phyloP scores from a whole-genome alignment of 139 green algal species.

The Chlamydomonas schloesseri region DNA sequence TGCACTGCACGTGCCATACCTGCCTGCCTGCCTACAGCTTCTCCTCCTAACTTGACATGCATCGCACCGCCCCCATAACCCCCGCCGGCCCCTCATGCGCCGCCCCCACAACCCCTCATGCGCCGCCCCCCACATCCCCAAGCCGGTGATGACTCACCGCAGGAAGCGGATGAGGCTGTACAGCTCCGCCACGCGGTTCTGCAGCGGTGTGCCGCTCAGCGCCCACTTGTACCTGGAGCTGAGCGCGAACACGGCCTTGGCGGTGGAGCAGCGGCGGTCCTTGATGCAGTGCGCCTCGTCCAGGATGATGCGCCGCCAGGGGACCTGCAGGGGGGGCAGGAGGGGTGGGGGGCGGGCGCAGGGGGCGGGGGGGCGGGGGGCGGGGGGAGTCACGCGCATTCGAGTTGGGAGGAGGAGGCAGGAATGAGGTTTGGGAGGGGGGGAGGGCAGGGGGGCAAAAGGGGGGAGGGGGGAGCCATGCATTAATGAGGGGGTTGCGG shows the following conservation, averaged over 20 bases:
- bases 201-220: conserved; percentile 87
- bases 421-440: not conserved
- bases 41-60: too few species aligned
- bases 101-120: too few species aligned
- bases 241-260: conserved; percentile 90
- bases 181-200: conserved; percentile 94
- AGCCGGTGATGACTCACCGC: too few species aligned
- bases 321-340: conserved; percentile 54
- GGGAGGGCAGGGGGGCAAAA: not conserved
- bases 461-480: too few species aligned
- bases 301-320: conserved; percentile 89
- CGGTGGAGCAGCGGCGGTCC: conserved; percentile 83
- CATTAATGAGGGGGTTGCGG: too few species aligned
- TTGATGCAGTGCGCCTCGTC: conserved; percentile 96
- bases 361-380: not conserved
- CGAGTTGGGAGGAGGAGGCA: not conserved
- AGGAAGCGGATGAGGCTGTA: conserved; percentile 94
- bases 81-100: too few species aligned
- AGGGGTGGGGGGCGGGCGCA: not conserved
- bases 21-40: too few species aligned
- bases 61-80: too few species aligned
- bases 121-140: too few species aligned
- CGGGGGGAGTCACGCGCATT: not conserved
- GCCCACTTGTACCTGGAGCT: conserved; percentile 80
- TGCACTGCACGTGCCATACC: too few species aligned